Evolutionary conservation across 108 stramenopile species (phyloP), one percentile per base, ranked within the genome.

Genomic region (Pseudonitzschia pungens): DNA sequence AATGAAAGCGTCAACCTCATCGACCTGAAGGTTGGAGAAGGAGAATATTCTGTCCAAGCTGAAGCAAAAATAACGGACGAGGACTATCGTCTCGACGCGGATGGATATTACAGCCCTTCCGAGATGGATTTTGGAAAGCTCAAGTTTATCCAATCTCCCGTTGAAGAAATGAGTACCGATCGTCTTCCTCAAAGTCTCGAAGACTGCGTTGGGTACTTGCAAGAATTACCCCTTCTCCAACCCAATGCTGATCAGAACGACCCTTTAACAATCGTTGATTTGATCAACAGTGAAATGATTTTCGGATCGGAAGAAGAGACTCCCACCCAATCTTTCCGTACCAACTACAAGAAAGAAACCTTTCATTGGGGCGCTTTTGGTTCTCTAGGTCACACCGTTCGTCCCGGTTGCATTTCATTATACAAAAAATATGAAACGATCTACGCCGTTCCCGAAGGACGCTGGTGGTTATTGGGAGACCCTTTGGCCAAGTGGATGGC

Each of bases 391-490:
- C 78, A 79, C 26, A 43, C 54, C 5, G 73, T 79, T 1, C 36
- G 41, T 27, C 73, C 73, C 16, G 78, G 78, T 16, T 74, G 52
- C 53, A 70, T 79, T 40, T 70, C 68, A 22, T 75, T 79, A 20
- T 79, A 79, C 56, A 42, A 55, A 18, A 68, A 62, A 43, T 24
- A 74, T 64, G 78, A 58, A n/a, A 79, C 26, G 27, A 58, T 42
- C 36, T 79, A 70, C 43, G 73, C 73, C 42, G 78, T 62, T 29
- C n/a, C 73, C 24, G 71, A 74, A 67, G 78, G 78, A 32, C 62
- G 73, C 24, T 79, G 74, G 74, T 67, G 69, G 57, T 58, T 58
- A 58, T 43, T 77, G 57, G 29, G 33, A 9, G 41, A 45, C n/a
- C 51, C 52, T 1, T 18, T 63, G 2, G 62, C 62, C 14, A 10